A percentile compares a stretch with the other conserved stretches of the same genome.
Evolutionary conservation across 352 stramenopile species (phyloP).

Genomic region (Phytophthora aleatoria): DNA sequence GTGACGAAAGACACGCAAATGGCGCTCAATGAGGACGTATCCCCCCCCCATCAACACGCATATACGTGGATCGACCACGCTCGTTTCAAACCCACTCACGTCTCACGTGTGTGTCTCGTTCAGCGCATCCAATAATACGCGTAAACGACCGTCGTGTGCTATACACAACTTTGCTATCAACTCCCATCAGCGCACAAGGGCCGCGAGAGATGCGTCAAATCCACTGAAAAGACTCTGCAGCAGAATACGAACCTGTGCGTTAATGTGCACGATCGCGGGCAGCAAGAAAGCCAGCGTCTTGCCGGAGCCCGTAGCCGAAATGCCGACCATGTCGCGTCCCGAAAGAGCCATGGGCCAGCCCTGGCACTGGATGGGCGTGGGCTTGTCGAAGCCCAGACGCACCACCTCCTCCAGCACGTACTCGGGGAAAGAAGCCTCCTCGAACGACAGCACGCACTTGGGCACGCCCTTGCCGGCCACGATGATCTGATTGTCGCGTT

Average conservation of each 20-base stretch:
- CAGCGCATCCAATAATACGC: constrained; percentile 24
- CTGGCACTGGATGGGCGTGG: constrained; percentile 93
- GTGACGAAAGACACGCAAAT: constrained; percentile 19
- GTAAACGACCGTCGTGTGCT: constrained; percentile 30
- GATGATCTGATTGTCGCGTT: constrained; percentile 93
- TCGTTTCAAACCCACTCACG: constrained; percentile 33
- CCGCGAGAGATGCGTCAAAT: constrained; percentile 23
- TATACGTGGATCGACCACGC: constrained; percentile 25
- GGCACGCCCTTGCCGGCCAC: constrained; percentile 96
- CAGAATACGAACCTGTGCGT: constrained; percentile 95
- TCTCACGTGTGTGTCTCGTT: constrained; percentile 27
- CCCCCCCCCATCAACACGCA: constrained; percentile 12
- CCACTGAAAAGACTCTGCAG: constrained; percentile 32
- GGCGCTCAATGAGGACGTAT: not conserved
- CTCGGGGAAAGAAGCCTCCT: constrained; percentile 93
- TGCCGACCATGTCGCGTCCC: constrained; percentile 98
- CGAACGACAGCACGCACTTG: constrained; percentile 97
- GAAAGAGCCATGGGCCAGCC: constrained; percentile 99
- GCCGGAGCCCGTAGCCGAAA: constrained; percentile 97
- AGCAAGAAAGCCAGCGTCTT: constrained; percentile 99
- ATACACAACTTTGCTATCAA: constrained; percentile 35
- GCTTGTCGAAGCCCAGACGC: constrained; percentile 96
- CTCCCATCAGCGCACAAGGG: constrained; percentile 32
- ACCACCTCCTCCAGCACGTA: constrained; percentile 98
- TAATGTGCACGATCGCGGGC: constrained; percentile 99